A percentile compares a stretch with the other conserved stretches of the same genome.
Conservation (phyloP, 305 asterid species). For the Petunia hybrid region DNA sequence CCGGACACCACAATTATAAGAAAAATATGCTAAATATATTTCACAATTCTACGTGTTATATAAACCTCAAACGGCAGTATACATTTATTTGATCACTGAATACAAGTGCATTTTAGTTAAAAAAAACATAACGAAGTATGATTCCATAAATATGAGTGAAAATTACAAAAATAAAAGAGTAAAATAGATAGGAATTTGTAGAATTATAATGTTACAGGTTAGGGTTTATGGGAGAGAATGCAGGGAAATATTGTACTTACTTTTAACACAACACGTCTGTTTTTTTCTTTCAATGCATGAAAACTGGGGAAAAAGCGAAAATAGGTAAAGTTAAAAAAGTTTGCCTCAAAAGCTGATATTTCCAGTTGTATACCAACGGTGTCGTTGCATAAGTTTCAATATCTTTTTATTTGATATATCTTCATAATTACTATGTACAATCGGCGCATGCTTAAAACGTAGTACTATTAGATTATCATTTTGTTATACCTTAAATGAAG, state of each 20-base stretch:
- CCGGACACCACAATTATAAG: no score
- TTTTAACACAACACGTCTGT: background rate
- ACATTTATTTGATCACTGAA: background rate
- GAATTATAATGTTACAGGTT: conserved; percentile 3
- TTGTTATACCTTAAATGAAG: conserved; percentile 27
- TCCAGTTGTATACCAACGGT: conserved; percentile 22
- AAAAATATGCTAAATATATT: background rate
- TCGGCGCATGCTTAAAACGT: conserved; percentile 31
- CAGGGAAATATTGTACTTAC: conserved; percentile 1
- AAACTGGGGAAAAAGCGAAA: conserved; percentile 27
- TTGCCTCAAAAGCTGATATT: conserved; percentile 27
- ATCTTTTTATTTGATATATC: background rate
- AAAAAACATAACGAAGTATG: background rate
- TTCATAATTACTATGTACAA: background rate
- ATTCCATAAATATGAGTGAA: background rate
- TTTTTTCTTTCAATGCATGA: conserved; percentile 20
- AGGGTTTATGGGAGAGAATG: conserved; percentile 21
- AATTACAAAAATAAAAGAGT: background rate
- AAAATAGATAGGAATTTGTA: background rate
- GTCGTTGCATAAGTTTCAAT: background rate
- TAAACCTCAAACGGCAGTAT: no score
- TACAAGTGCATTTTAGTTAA: background rate
- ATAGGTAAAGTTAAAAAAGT: conserved; percentile 24
- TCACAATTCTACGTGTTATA: background rate
- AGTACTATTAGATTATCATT: conserved; percentile 8